Evolutionary conservation across 306 rosid species (phyloP).

Genomic region (Lagenaria siceraria): DNA sequence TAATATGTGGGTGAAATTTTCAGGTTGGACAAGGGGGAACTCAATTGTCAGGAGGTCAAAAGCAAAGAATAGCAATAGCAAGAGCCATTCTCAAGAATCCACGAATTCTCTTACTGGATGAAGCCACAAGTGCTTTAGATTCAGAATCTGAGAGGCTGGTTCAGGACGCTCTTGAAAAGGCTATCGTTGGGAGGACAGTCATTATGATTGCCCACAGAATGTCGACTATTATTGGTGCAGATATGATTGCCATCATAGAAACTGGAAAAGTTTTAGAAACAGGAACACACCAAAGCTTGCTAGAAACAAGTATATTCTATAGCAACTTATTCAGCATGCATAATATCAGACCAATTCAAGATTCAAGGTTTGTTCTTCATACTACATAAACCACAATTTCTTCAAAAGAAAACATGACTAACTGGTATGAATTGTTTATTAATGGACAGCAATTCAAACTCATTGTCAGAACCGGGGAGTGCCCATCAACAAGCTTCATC

Average conservation of each 20-base stretch:
- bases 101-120: slow-evolving; percentile 71
- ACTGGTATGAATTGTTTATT: slow-evolving; percentile 22
- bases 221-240: slow-evolving; percentile 71
- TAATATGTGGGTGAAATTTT: neutral
- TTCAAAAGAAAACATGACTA: slow-evolving; percentile 1
- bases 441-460: slow-evolving; percentile 26
- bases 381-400: neutral
- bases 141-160: slow-evolving; percentile 71
- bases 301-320: slow-evolving; percentile 52
- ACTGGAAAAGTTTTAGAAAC: slow-evolving; percentile 53
- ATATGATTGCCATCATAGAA: slow-evolving; percentile 63
- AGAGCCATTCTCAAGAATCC: slow-evolving; percentile 82
- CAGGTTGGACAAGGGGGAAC: slow-evolving; percentile 82
- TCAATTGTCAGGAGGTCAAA: slow-evolving; percentile 87
- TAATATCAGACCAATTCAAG: slow-evolving; percentile 40
- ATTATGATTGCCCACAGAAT: slow-evolving; percentile 75
- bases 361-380: slow-evolving; percentile 30
- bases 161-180: slow-evolving; percentile 77
- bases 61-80: slow-evolving; percentile 82
- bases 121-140: slow-evolving; percentile 92
- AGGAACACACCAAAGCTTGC: slow-evolving; percentile 66
- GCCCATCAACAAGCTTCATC: slow-evolving; percentile 22
- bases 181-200: slow-evolving; percentile 69
- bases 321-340: slow-evolving; percentile 50
- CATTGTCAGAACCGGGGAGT: slow-evolving; percentile 24